A percentile compares a stretch with the other conserved stretches of the same genome.
These are phyloP conservation scores for Parasarocladium wereldwijsianum DNA, from an alignment of 2,329 filamentous ascomycete genomes.

Conservation along the genomic window DNA sequence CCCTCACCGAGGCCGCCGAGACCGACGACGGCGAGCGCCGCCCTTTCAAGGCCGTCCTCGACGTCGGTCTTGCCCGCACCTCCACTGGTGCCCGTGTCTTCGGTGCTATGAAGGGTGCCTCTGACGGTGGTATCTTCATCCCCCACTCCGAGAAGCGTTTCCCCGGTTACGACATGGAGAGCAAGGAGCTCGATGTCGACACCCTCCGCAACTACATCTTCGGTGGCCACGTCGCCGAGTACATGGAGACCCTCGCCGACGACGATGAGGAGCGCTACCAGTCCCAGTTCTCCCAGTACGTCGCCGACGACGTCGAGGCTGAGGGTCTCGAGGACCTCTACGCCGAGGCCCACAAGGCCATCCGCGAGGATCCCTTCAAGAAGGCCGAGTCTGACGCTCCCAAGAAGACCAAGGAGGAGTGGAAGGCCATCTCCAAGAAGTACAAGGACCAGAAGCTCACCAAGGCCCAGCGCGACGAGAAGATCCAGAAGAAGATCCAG, in stretches of 20 bases:
- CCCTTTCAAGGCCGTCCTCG: slow-evolving; percentile 98
- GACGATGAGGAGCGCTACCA: slow-evolving; percentile 99
- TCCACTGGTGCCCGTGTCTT: slow-evolving; percentile 98
- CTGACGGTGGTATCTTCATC: slow-evolving; percentile 90
- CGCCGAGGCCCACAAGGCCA: slow-evolving; percentile 84
- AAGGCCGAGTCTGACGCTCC: slow-evolving; percentile 59
- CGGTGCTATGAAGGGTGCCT: slow-evolving; percentile 98
- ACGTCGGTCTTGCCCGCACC: slow-evolving; percentile 93
- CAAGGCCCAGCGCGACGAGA: slow-evolving; percentile 68
- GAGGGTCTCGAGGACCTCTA: slow-evolving; percentile 96
- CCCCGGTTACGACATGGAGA: slow-evolving; percentile 95
- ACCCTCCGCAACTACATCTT: slow-evolving; percentile 98
- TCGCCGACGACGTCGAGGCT: slow-evolving; percentile 91
- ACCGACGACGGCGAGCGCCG: slow-evolving; percentile 83
- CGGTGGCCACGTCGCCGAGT: slow-evolving; percentile 95
- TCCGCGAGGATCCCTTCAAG: slow-evolving; percentile 97
- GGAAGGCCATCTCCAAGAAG: slow-evolving; percentile 92
- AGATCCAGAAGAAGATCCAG: slow-evolving; percentile 84
- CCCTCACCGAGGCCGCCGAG: slow-evolving; percentile 86
- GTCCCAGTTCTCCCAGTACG: slow-evolving; percentile 95
- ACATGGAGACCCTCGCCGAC: slow-evolving; percentile 99
- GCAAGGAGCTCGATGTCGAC: slow-evolving; percentile 95
- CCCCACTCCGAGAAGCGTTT: slow-evolving; percentile 99
- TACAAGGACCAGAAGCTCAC: slow-evolving; percentile 64
- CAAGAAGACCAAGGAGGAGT: slow-evolving; percentile 97